Conservation (phyloP, 192 early-diverging fungal genomes). For the Chytriomyces hyalinus region DNA sequence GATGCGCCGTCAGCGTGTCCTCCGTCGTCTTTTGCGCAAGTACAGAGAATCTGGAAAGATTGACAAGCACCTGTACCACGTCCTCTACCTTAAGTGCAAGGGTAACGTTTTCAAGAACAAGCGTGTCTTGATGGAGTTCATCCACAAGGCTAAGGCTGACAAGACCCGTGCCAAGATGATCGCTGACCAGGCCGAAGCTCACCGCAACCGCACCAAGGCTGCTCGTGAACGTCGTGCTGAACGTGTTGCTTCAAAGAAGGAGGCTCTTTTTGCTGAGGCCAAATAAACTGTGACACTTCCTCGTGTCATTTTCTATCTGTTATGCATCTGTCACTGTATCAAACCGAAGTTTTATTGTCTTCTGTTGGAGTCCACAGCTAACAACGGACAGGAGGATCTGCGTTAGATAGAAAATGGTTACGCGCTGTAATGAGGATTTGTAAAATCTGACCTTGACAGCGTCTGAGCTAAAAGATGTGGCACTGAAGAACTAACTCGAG, state of each 20-base stretch:
- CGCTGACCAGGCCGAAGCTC: conserved; percentile 96
- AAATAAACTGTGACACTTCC: conserved; percentile 5
- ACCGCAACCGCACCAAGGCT: conserved; percentile 94
- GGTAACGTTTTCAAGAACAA: conserved; percentile 99
- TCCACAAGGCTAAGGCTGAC: conserved; percentile 99
- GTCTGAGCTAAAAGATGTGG: too few relatives aligned
- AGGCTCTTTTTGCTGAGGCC: conserved; percentile 59
- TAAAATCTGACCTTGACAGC: too few relatives aligned
- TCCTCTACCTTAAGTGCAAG: conserved; percentile 97
- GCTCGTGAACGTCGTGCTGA: conserved; percentile 89
- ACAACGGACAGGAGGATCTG: too few relatives aligned
- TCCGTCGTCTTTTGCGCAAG: conserved; percentile 92
- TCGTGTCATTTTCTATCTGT: not conserved
- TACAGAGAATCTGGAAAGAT: conserved; percentile 99
- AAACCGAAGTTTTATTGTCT: too few relatives aligned
- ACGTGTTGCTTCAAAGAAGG: conserved; percentile 89
- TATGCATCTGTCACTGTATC: too few relatives aligned
- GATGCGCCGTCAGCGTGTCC: conserved; percentile 98
- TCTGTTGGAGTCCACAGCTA: too few relatives aligned
- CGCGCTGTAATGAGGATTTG: too few relatives aligned
- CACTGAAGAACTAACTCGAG: too few relatives aligned
- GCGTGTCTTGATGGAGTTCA: conserved; percentile 99
- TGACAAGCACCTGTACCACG: conserved; percentile 97
- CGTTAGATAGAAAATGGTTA: too few relatives aligned
- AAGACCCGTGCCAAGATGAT: conserved; percentile 90